Evolutionary conservation across 1,284 basidiomycete species (phyloP).

Genomic region (Coniferiporia sulphurascens): DNA sequence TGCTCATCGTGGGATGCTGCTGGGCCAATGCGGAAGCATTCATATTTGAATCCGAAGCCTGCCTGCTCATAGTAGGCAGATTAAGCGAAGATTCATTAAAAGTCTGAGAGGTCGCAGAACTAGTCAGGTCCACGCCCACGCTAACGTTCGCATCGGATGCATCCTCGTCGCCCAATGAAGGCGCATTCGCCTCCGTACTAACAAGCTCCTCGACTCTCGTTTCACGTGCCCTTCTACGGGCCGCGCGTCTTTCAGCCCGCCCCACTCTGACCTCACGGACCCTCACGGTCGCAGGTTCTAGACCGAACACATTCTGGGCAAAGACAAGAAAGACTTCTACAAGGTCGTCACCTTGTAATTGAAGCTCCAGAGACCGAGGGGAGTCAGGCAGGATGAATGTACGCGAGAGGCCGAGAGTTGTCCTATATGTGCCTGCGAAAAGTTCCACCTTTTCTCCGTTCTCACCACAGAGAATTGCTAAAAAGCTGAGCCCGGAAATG

Average conservation of each 20-base stretch:
- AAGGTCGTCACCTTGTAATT: slow-evolving; percentile 86
- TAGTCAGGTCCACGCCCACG: slow-evolving; percentile 53
- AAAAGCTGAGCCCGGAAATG: slow-evolving; percentile 49
- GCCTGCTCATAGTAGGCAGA: slow-evolving; percentile 19
- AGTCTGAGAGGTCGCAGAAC: slow-evolving; percentile 20
- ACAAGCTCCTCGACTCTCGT: slow-evolving; percentile 46
- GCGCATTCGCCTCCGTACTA: slow-evolving; percentile 40
- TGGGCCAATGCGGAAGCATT: neutral
- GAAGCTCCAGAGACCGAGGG: slow-evolving; percentile 76
- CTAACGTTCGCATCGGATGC: slow-evolving; percentile 59
- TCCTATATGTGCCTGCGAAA: slow-evolving; percentile 81
- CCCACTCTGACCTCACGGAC: slow-evolving; percentile 88
- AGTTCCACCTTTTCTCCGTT: slow-evolving; percentile 88
- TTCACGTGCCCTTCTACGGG: slow-evolving; percentile 68
- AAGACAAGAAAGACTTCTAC: slow-evolving; percentile 87
- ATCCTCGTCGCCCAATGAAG: slow-evolving; percentile 41
- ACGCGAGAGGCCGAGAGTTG: slow-evolving; percentile 71
- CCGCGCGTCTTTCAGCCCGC: slow-evolving; percentile 77
- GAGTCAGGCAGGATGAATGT: slow-evolving; percentile 88
- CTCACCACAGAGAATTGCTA: slow-evolving; percentile 87
- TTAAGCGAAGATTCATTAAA: slow-evolving; percentile 16
- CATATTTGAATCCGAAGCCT: slow-evolving; percentile 13
- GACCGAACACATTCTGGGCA: slow-evolving; percentile 81
- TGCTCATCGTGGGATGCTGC: slow-evolving; percentile 18
- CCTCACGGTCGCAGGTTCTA: slow-evolving; percentile 84